Evolutionary conservation across 768 basidiomycete species (phyloP).

Genomic region (Pulveroboletus sp.): DNA sequence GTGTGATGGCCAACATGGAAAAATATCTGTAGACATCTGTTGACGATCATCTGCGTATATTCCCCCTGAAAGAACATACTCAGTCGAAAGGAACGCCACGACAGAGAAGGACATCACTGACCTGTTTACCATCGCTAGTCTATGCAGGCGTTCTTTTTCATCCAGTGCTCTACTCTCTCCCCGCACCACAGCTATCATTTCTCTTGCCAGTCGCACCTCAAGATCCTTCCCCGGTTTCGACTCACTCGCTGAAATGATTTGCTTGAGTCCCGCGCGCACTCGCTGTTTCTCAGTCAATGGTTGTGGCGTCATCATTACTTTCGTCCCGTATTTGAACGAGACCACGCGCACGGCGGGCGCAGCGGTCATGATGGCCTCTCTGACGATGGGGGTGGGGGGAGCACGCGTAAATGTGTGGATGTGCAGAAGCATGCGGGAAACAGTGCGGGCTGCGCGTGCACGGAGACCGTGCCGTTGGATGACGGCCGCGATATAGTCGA

Average conservation of each 20-base stretch:
- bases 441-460: conserved; percentile 51
- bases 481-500: conserved; percentile 59
- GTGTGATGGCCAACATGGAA: not conserved
- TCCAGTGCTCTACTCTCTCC: conserved; percentile 56
- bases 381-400: conserved; percentile 77
- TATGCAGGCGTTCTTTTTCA: conserved; percentile 61
- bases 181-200: conserved; percentile 69
- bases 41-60: conserved; percentile 20
- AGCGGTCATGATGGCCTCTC: conserved; percentile 61
- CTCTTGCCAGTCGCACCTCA: conserved; percentile 72
- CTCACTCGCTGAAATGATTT: conserved; percentile 65
- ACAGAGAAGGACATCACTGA: conserved; percentile 32
- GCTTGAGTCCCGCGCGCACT: conserved; percentile 60
- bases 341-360: conserved; percentile 67
- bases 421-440: conserved; percentile 61
- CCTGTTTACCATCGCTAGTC: conserved; percentile 74
- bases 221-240: conserved; percentile 51
- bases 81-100: not conserved
- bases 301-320: conserved; percentile 61
- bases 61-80: conserved; percentile 20
- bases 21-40: not conserved
- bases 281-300: conserved; percentile 81
- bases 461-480: conserved; percentile 65
- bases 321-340: conserved; percentile 58
- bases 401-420: conserved; percentile 72